These are phyloP conservation scores for Heimioporus sp. DNA, from an alignment of 768 basidiomycete species.

Conservation along the genomic window DNA sequence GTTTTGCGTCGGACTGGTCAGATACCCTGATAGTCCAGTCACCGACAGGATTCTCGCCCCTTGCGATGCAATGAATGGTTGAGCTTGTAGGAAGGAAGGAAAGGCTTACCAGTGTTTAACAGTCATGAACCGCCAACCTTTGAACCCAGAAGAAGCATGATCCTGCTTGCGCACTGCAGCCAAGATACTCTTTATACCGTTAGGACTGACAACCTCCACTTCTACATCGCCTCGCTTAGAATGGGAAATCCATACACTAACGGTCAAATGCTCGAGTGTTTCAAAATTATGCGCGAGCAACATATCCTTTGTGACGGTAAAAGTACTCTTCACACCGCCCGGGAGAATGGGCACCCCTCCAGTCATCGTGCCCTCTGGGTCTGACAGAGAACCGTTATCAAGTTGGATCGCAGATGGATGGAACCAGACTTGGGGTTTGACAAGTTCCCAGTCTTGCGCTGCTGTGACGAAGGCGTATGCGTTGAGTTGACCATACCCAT, in stretches of 20 bases:
- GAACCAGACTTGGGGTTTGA: constrained; percentile 94
- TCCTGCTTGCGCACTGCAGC: constrained; percentile 72
- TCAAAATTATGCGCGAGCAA: constrained; percentile 79
- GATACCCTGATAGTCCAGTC: constrained; percentile 87
- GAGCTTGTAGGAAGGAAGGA: background rate
- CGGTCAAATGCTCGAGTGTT: constrained; percentile 85
- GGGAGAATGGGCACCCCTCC: constrained; percentile 67
- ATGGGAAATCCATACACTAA: constrained; percentile 93
- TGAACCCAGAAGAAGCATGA: constrained; percentile 62
- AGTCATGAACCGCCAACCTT: constrained; percentile 98
- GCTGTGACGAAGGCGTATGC: constrained; percentile 79
- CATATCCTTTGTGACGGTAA: constrained; percentile 65
- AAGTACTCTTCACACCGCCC: constrained; percentile 62
- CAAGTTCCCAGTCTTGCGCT: constrained; percentile 78
- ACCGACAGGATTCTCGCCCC: constrained; percentile 92
- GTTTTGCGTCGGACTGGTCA: constrained; percentile 63
- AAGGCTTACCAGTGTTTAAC: constrained; percentile 87
- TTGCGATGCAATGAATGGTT: constrained; percentile 32
- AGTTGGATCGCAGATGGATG: constrained; percentile 71
- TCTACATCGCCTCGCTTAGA: constrained; percentile 86
- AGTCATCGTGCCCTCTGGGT: constrained; percentile 43
- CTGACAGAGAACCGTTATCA: constrained; percentile 52
- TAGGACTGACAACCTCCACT: constrained; percentile 83
- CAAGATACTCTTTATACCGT: constrained; percentile 80
- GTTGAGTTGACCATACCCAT: constrained; percentile 90